Evolutionary conservation across 2,329 filamentous ascomycete genomes (phyloP).

Genomic region (Colletotrichum truncatum): DNA sequence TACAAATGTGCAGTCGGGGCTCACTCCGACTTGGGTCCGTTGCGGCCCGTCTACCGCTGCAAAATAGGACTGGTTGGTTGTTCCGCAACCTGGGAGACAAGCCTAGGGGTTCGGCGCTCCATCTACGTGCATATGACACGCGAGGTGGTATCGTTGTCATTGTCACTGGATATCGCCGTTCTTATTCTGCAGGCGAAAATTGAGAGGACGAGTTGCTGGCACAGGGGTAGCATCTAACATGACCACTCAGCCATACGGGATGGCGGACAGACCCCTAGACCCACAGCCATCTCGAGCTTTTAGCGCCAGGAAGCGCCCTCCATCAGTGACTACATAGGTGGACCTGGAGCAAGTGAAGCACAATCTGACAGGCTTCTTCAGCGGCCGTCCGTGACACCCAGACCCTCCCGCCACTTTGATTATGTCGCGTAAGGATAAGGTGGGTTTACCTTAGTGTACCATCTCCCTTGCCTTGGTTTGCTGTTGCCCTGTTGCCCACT

Average conservation of each 20-base stretch:
- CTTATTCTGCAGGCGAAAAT: too few species aligned
- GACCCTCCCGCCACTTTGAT: neutral
- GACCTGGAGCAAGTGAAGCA: neutral
- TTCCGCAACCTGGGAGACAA: neutral
- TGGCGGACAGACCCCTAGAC: too few species aligned
- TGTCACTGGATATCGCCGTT: too few species aligned
- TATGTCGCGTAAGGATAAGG: neutral
- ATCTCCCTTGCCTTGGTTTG: too few species aligned
- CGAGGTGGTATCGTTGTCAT: too few species aligned
- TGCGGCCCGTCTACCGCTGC: neutral
- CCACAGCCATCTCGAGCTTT: too few species aligned
- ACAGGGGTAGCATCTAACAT: too few species aligned
- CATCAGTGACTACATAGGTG: neutral
- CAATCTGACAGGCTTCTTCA: constrained; percentile 8
- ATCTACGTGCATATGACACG: neutral
- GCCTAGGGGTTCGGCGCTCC: neutral
- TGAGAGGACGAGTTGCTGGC: too few species aligned
- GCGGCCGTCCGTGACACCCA: neutral
- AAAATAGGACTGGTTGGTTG: neutral
- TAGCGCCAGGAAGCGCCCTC: too few species aligned
- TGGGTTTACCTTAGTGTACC: too few species aligned
- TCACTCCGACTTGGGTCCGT: neutral
- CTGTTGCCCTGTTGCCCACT: too few species aligned
- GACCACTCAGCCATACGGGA: too few species aligned
- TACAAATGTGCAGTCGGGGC: neutral